phyloP scores from a whole-genome alignment of 1,284 basidiomycete species.

The Takashimella koratensis region DNA sequence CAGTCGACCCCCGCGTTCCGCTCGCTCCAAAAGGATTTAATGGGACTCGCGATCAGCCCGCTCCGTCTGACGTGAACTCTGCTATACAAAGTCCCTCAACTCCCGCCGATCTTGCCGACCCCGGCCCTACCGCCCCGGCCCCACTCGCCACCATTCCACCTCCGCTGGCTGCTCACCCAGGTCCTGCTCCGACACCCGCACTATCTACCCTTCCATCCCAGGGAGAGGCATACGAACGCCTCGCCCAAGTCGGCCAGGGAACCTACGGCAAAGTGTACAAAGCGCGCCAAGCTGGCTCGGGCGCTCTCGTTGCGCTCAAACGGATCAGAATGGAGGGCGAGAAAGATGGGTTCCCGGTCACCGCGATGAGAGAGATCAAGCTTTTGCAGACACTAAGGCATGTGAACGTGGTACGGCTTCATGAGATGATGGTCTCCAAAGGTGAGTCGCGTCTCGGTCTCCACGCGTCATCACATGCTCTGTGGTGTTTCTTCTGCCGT shows the following conservation, averaged over 20 bases:
- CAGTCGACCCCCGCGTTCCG: too few species aligned
- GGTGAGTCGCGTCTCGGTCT: too few species aligned
- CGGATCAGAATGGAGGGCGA: constrained; percentile 98
- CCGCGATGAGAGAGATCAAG: constrained; percentile 98
- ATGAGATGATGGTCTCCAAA: constrained; percentile 98
- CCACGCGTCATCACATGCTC: too few species aligned
- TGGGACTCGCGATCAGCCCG: background rate
- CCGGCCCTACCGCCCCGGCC: background rate
- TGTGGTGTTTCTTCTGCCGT: background rate
- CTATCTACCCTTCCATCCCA: background rate
- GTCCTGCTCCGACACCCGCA: background rate
- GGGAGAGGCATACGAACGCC: constrained; percentile 69
- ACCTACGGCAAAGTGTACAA: constrained; percentile 99
- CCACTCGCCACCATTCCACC: background rate
- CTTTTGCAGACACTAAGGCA: constrained; percentile 87
- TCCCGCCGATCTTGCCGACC: background rate
- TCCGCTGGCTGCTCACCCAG: background rate
- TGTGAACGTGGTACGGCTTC: constrained; percentile 79
- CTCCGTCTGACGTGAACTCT: background rate
- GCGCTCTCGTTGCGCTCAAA: constrained; percentile 83
- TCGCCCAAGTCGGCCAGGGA: constrained; percentile 95
- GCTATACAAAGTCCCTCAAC: background rate
- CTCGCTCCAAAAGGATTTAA: too few species aligned
- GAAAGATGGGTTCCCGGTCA: constrained; percentile 96
- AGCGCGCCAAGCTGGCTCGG: constrained; percentile 74